phyloP scores from a whole-genome alignment of 768 basidiomycete genomes.

The Cyclocybe cylindracea region DNA sequence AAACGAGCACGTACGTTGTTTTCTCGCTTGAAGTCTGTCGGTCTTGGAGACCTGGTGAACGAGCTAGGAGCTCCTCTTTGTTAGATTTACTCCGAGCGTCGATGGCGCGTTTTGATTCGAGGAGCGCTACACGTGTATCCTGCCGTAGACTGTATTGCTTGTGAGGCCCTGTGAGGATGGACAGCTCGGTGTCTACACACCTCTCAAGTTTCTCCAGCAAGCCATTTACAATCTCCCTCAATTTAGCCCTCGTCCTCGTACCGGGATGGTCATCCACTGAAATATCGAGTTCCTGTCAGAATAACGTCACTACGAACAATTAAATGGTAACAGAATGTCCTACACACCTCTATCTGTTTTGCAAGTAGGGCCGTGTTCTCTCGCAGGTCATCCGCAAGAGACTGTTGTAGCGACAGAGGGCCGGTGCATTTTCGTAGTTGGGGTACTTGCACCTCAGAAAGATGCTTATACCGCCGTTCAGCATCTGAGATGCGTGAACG shows the following conservation, averaged over 20 bases:
- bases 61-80: conserved; percentile 67
- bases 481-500: conserved; percentile 49
- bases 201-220: conserved; percentile 46
- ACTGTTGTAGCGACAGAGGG: conserved; percentile 70
- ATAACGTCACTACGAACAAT: conserved; percentile 9
- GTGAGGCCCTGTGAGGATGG: not conserved
- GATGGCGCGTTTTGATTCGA: conserved; percentile 74
- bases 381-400: conserved; percentile 70
- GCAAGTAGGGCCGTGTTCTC: conserved; percentile 69
- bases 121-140: conserved; percentile 66
- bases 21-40: conserved; percentile 57
- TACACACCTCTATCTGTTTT: conserved; percentile 68
- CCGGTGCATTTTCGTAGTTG: conserved; percentile 69
- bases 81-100: conserved; percentile 59
- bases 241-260: conserved; percentile 48
- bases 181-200: conserved; percentile 36
- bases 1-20: conserved; percentile 47
- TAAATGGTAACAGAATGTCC: not conserved
- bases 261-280: conserved; percentile 73
- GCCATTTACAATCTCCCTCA: conserved; percentile 50
- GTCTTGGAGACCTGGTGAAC: conserved; percentile 47
- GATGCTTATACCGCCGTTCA: conserved; percentile 59
- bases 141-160: conserved; percentile 48
- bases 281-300: conserved; percentile 60
- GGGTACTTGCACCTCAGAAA: conserved; percentile 73